phyloP scores from a whole-genome alignment of 805 yeast genomes.

The Limtongia smithiae region DNA sequence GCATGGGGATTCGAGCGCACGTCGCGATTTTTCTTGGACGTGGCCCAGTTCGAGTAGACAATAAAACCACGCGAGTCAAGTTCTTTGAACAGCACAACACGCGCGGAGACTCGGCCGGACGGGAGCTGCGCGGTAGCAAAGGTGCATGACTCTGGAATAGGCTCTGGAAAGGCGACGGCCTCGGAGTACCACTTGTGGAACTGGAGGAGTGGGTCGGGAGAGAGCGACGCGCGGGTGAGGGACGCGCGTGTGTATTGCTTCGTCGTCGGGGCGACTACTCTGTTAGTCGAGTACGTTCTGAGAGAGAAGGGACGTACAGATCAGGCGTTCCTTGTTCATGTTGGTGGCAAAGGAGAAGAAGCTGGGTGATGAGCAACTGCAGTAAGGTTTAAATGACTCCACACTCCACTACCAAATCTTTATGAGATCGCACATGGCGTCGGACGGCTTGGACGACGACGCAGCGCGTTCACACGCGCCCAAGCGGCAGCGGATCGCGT shows the following conservation, averaged over 20 bases:
- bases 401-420: no score
- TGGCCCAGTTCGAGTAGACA: slow-evolving; percentile 86
- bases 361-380: no score
- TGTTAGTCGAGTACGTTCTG: slow-evolving; percentile 3
- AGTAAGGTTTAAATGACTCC: no score
- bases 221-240: slow-evolving; percentile 53
- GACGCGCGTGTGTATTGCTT: slow-evolving; percentile 73
- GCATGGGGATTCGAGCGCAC: slow-evolving; percentile 70
- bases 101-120: slow-evolving; percentile 80
- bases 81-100: slow-evolving; percentile 85
- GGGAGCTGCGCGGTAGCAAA: slow-evolving; percentile 89
- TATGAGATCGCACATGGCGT: no score
- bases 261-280: slow-evolving; percentile 30
- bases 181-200: slow-evolving; percentile 83
- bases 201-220: slow-evolving; percentile 63
- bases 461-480: no score
- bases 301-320: slow-evolving; percentile 19
- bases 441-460: no score
- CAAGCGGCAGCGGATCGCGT: no score
- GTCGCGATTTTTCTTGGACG: slow-evolving; percentile 77
- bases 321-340: slow-evolving; percentile 25
- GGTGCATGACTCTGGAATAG: slow-evolving; percentile 65
- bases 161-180: slow-evolving; percentile 55
- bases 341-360: no score
- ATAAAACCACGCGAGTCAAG: slow-evolving; percentile 75